A percentile compares a stretch with the other conserved stretches of the same genome.
Conservation (phyloP, 768 basidiomycete species). For the Lactarius quietus region DNA sequence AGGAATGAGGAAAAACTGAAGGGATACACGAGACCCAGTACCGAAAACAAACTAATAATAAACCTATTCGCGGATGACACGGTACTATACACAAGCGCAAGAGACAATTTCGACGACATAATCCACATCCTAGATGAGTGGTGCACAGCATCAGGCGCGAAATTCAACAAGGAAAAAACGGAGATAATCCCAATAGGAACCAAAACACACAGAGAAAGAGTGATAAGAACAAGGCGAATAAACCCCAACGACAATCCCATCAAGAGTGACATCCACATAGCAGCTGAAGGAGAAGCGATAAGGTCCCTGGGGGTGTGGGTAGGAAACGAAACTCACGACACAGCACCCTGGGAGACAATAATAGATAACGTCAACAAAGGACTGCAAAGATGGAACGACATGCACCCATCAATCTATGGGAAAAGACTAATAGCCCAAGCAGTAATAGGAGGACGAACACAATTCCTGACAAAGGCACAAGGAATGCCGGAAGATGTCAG, state of each 20-base stretch:
- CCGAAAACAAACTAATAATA: accelerated
- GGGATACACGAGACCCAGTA: not conserved
- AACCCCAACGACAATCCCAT: no score
- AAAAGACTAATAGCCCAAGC: not conserved
- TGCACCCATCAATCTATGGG: not conserved
- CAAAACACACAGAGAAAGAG: slow-evolving; percentile 10
- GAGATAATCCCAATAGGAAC: slow-evolving; percentile 37
- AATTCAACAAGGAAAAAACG: slow-evolving; percentile 43
- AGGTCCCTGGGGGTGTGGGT: no score
- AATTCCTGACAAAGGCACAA: no score
- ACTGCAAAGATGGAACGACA: no score
- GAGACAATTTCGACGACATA: slow-evolving; percentile 30
- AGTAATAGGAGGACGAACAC: no score
- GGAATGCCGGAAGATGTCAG: no score
- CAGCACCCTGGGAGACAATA: no score
- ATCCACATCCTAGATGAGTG: slow-evolving; percentile 34
- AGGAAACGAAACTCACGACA: no score
- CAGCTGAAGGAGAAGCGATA: no score
- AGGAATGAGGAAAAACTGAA: no score
- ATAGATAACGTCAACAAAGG: no score
- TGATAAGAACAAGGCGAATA: not conserved
- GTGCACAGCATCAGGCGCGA: slow-evolving; percentile 40
- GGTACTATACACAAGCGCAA: slow-evolving; percentile 28
- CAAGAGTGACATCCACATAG: no score
- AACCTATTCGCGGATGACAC: slow-evolving; percentile 6